phyloP scores from a whole-genome alignment of 1,284 basidiomycete genomes.

The Microbotryum lychnidis-dioicae region DNA sequence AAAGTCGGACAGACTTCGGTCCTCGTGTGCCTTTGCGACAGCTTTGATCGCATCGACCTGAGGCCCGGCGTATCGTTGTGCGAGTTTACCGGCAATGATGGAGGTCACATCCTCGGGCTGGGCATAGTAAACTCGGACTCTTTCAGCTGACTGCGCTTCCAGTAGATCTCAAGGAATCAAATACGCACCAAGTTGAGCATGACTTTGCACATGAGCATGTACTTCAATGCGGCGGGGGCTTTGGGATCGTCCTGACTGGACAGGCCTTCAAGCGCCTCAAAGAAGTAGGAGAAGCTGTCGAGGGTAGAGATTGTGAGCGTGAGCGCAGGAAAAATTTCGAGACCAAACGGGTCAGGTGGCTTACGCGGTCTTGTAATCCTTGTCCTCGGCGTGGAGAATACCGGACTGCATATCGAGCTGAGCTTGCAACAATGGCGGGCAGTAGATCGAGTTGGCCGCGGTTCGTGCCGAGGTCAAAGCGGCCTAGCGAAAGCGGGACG shows the following conservation, averaged over 20 bases:
- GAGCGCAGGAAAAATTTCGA: too few species aligned
- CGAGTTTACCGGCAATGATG: constrained; percentile 77
- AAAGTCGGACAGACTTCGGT: constrained; percentile 79
- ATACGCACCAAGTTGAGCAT: constrained; percentile 81
- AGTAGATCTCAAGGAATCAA: neutral
- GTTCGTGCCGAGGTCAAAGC: constrained; percentile 86
- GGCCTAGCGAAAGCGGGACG: constrained; percentile 49
- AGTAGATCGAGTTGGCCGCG: constrained; percentile 95
- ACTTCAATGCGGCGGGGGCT: constrained; percentile 83
- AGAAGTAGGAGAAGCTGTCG: constrained; percentile 81
- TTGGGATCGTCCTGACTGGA: constrained; percentile 49
- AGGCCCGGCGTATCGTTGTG: constrained; percentile 64
- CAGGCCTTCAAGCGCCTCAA: constrained; percentile 90
- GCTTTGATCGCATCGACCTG: constrained; percentile 94
- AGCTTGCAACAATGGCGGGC: constrained; percentile 85
- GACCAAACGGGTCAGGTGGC: neutral
- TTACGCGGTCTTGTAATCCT: constrained; percentile 84
- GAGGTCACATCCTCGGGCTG: constrained; percentile 88
- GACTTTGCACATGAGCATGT: constrained; percentile 96
- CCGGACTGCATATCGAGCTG: constrained; percentile 87
- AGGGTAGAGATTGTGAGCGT: neutral
- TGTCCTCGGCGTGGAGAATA: constrained; percentile 90
- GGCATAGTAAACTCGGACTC: neutral
- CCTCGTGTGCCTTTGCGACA: constrained; percentile 85
- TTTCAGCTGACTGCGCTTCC: neutral